Evolutionary conservation across 495 filamentous ascomycete genomes (phyloP), one percentile per base, ranked within the genome.

Genomic region (Margaritispora aquatica): DNA sequence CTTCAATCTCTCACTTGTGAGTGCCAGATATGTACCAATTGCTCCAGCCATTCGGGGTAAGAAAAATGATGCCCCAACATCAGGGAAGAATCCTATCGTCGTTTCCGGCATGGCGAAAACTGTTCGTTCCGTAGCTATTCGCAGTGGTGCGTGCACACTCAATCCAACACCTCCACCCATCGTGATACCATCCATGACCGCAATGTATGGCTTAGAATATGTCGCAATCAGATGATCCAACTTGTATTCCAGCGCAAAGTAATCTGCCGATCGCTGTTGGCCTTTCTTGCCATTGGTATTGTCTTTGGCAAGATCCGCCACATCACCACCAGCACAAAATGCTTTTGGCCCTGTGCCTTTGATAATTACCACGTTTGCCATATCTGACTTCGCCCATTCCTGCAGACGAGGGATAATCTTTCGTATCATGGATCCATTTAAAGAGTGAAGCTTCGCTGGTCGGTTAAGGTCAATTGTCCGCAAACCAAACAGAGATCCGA

Each of bases 21-120:
- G 77, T 23, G 88, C 94, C 38, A 97, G 83, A 73, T 97, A 97
- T 41, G 89, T 95, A 31, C 94, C 94, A 44, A 89, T 68, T 54
- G 81, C 70, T 49, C 94, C 94, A 59, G 93, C 84, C 74, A 98
- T 84, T 57, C 90, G 81, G 9, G 94, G 89, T 23, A 98, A 78
- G 79, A 97, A 97, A 77, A 97, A 97, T 20, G 88, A 92, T 54
- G 84, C 94, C 44, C 94, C 94, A 29, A 98, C 95, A 66, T 98
- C 94, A 26, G 95, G 94, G 76, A 97, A 98, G 77, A 97, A 96
- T 10, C 94, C 94, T 65, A 98, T 98, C 9, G 79, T 92, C 1
- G 94, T 98, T 77, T 98, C 94, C 34, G 94, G 94, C 94, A 98
- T 98, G 61, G 95, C 92, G 68, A 98, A 96, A 20, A 92, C 71